These are phyloP conservation scores for Acaromyces ingoldii DNA, from an alignment of 1,284 basidiomycete genomes.

Conservation along the genomic window DNA sequence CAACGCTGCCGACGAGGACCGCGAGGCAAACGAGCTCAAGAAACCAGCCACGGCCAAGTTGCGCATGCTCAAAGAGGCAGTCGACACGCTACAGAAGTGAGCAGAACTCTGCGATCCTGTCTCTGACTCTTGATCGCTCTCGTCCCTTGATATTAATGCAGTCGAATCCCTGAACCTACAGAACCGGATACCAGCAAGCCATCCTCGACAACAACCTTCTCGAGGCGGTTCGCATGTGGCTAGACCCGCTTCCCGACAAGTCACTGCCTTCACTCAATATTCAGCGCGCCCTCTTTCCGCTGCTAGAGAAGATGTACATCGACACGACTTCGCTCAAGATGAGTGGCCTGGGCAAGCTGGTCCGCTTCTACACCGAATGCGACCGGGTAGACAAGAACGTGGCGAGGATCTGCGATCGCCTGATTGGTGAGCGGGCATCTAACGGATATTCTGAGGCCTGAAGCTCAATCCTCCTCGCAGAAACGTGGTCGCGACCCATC, in stretches of 20 bases:
- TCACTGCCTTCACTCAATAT: conserved; percentile 93
- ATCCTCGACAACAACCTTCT: conserved; percentile 93
- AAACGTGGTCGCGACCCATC: conserved; percentile 49
- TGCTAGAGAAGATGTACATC: conserved; percentile 69
- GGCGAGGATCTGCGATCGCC: conserved; percentile 71
- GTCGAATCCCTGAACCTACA: no score
- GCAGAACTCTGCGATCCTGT: no score
- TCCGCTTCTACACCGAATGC: conserved; percentile 93
- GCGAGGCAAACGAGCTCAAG: conserved; percentile 72
- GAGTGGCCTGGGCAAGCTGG: conserved; percentile 80
- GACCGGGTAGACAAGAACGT: conserved; percentile 75
- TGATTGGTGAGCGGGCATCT: conserved; percentile 61
- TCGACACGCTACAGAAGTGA: conserved; percentile 89
- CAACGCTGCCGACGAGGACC: conserved; percentile 77
- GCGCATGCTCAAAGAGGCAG: conserved; percentile 75
- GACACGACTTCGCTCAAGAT: conserved; percentile 87
- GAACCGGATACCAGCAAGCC: conserved; percentile 66
- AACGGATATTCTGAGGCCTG: not conserved
- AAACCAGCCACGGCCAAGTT: conserved; percentile 83
- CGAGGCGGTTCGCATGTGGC: conserved; percentile 82
- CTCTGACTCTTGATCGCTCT: conserved; percentile 48
- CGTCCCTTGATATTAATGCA: no score
- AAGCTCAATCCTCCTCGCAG: conserved; percentile 6
- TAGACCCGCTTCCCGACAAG: conserved; percentile 87
- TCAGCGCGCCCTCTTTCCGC: conserved; percentile 82